Evolutionary conservation across 805 yeast species (phyloP).

Genomic region (Kluyveromyces nonfermentans): DNA sequence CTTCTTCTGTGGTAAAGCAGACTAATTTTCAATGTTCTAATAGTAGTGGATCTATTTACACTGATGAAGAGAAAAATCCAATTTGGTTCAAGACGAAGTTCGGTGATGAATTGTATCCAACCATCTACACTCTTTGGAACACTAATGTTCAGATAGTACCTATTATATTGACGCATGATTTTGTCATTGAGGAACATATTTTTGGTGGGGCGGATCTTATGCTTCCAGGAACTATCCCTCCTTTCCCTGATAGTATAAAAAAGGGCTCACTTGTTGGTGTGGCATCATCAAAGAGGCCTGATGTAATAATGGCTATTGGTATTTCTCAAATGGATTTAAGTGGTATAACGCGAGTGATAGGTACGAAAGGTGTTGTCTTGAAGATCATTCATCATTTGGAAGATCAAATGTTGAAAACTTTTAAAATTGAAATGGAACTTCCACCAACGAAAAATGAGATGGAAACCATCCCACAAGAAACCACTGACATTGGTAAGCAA

Average conservation of each 20-base stretch:
- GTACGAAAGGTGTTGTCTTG: constrained; percentile 72
- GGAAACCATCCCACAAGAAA: constrained; percentile 4
- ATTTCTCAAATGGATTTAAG: constrained; percentile 40
- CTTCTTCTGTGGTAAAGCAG: constrained; percentile 37
- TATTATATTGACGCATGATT: constrained; percentile 56
- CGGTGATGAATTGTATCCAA: constrained; percentile 48
- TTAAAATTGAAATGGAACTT: constrained; percentile 35
- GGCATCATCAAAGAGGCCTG: constrained; percentile 49
- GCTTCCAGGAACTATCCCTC: constrained; percentile 60
- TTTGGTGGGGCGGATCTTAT: constrained; percentile 79
- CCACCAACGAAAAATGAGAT: constrained; percentile 32
- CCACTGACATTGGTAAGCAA: background rate
- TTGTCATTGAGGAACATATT: constrained; percentile 49
- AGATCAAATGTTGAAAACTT: constrained; percentile 52
- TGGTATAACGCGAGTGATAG: constrained; percentile 39
- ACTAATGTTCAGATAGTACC: constrained; percentile 57
- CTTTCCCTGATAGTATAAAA: constrained; percentile 41
- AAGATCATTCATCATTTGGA: constrained; percentile 54
- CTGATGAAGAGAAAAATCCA: constrained; percentile 56
- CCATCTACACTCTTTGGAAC: constrained; percentile 65
- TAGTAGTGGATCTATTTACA: constrained; percentile 54
- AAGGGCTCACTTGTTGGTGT: constrained; percentile 63
- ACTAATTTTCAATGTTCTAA: constrained; percentile 50
- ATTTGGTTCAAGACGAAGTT: constrained; percentile 61
- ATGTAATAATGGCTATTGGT: constrained; percentile 67